Base-by-base conservation (phyloP, 768 basidiomycete species). In the Trametes cingulata region DNA sequence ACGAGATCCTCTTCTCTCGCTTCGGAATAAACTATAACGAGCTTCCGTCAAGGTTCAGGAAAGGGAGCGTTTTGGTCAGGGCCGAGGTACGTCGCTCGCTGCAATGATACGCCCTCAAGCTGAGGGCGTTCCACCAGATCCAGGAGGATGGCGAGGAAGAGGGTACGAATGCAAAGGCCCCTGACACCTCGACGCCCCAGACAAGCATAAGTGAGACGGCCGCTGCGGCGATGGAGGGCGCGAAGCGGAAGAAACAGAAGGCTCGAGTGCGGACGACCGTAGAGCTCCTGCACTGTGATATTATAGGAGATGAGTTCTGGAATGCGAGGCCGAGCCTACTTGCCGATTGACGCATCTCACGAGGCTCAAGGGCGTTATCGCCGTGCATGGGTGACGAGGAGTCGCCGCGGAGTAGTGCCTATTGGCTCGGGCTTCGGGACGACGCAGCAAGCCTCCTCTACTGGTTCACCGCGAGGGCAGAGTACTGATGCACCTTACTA, bases 1-100 rank as follows among this genome's bases (percentile, higher is more conserved):
- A 99, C 63, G 96, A 98, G 73, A 87, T 98, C 4, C 78, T 99
- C 2, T 95, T 88, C 75, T 78, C 82, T 13, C 81, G 80, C 14
- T 98, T 95, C 68, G 79, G 81, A 4, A 85, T 96, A 66, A 98
- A 98, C 72, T 99, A 98, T 71, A 96, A 91, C 63, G 74, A 80
- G 6, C 71, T 95, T 5, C 80, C 88, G 9, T 77, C 80, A 0
- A 80, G 87, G 59, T 96, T 82, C 68, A 78, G 90, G 51, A 96
- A 95, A 71, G 97, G 97, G 12, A 95, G 90, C 65, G 80, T 93
- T 2, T 71, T 98, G 12, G 81, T 93, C 46, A 84, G 93, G 57
- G 80, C 87, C 64, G 77, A 82, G 75, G 87, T 82, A 61, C 49
- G 63, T 40, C 29, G n/a, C 24, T 27, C 29, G 24, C 20, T 13